Percentiles rank a stretch among this genome's conserved stretches.
Evolutionary conservation across 768 basidiomycete species (phyloP).

Genomic region (Rhizopogon sp.): DNA sequence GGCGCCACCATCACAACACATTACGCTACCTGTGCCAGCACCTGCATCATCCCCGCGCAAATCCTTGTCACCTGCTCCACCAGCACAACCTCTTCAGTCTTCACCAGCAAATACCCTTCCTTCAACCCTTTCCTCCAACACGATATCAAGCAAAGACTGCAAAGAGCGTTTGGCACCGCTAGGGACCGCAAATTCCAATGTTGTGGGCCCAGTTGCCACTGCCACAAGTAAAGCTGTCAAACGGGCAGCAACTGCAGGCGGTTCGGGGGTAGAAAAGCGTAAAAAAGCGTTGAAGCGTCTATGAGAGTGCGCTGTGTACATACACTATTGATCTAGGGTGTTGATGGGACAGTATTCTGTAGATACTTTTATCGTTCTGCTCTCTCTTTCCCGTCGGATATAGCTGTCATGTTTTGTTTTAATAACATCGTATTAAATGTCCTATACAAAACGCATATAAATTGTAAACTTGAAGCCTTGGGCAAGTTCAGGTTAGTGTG

Average conservation of each 20-base stretch:
- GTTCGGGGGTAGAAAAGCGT: conserved; percentile 68
- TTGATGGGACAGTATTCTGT: neutral
- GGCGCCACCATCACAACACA: conserved; percentile 16
- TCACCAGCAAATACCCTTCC: conserved; percentile 39
- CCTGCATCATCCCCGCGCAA: conserved; percentile 39
- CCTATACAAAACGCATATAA: neutral
- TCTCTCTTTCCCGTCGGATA: neutral
- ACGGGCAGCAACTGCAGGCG: conserved; percentile 50
- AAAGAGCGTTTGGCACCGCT: conserved; percentile 71
- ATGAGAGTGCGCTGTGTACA: conserved; percentile 25
- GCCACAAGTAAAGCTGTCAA: conserved; percentile 61
- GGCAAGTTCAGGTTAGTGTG: conserved; percentile 1
- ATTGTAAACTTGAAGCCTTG: neutral
- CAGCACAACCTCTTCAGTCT: conserved; percentile 31
- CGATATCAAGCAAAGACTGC: conserved; percentile 23
- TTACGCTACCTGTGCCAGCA: conserved; percentile 29
- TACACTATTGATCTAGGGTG: conserved; percentile 1
- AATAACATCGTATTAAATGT: neutral
- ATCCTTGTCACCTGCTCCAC: conserved; percentile 35
- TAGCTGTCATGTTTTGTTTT: neutral
- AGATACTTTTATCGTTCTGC: neutral
- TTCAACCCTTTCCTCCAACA: conserved; percentile 29
- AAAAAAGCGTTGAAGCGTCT: conserved; percentile 86
- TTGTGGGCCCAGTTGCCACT: conserved; percentile 33
- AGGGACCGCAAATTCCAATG: conserved; percentile 67